Percentiles rank a stretch among this genome's conserved stretches.
Conservation (phyloP, 2,329 filamentous ascomycete species). For the Rutstroemia sp. region DNA sequence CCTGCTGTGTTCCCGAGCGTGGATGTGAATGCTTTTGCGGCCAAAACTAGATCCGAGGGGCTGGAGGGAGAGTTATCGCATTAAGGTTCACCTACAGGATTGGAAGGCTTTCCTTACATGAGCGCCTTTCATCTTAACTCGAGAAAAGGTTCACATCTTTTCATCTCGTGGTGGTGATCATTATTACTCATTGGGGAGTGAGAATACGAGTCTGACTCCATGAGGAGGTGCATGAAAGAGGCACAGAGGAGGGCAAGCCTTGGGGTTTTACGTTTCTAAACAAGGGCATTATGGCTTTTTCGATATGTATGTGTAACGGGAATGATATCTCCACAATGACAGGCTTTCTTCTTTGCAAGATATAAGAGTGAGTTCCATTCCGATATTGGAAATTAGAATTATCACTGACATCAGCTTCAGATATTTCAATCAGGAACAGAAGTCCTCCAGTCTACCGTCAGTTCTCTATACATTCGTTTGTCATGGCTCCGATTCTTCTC, state of each 20-base stretch:
- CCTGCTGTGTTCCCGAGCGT: not conserved
- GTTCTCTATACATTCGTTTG: not conserved
- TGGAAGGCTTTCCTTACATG: not conserved
- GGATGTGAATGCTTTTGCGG: too few species aligned
- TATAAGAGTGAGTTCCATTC: not conserved
- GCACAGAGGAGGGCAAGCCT: not conserved
- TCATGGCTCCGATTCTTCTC: not conserved
- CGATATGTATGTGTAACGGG: not conserved
- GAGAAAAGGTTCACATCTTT: not conserved
- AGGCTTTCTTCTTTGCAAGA: not conserved
- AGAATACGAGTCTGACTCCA: slow-evolving; percentile 2
- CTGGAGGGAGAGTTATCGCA: too few species aligned
- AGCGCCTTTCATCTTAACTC: not conserved
- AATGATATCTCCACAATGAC: not conserved
- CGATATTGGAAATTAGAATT: not conserved
- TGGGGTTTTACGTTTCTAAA: not conserved
- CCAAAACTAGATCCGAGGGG: too few species aligned
- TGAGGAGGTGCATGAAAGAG: not conserved
- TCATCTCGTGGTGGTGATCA: not conserved
- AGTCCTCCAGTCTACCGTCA: too few species aligned
- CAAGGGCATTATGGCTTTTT: not conserved
- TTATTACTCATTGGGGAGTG: not conserved
- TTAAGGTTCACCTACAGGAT: too few species aligned
- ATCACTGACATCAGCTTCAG: too few species aligned
- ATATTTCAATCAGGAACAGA: too few species aligned